phyloP scores from a whole-genome alignment of 2,329 filamentous ascomycete species.

The Geosmithia flava region DNA sequence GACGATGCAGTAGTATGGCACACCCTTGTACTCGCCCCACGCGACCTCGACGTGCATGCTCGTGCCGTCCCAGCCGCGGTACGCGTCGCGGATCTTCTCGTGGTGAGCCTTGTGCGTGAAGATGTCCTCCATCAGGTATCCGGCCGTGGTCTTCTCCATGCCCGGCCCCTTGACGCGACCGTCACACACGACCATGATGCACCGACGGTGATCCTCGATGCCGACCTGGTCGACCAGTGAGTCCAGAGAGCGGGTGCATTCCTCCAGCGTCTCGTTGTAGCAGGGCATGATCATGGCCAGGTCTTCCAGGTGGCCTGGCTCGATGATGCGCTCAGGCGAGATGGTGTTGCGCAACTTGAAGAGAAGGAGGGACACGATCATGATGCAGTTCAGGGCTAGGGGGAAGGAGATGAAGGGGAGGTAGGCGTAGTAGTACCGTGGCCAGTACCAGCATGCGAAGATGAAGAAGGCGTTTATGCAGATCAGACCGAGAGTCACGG shows the following conservation, averaged over 20 bases:
- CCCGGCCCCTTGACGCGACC: slow-evolving; percentile 10
- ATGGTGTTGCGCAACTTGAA: slow-evolving; percentile 7
- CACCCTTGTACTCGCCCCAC: slow-evolving; percentile 22
- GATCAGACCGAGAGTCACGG: slow-evolving; percentile 2
- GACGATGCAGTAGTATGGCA: slow-evolving; percentile 27
- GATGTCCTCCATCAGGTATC: slow-evolving; percentile 26
- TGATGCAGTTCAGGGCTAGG: slow-evolving; percentile 11
- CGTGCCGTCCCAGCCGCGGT: slow-evolving; percentile 23
- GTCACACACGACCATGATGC: slow-evolving; percentile 12
- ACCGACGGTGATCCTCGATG: slow-evolving; percentile 8
- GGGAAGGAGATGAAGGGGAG: slow-evolving; percentile 13
- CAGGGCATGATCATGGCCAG: slow-evolving; percentile 26
- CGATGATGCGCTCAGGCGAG: slow-evolving; percentile 6
- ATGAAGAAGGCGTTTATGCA: slow-evolving; percentile 9
- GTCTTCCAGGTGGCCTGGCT: slow-evolving; percentile 13
- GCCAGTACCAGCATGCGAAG: slow-evolving; percentile 12
- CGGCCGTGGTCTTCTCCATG: slow-evolving; percentile 10
- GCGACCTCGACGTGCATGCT: slow-evolving; percentile 23
- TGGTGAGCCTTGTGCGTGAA: slow-evolving; percentile 12
- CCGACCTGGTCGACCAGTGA: slow-evolving; percentile 10
- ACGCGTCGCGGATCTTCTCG: slow-evolving; percentile 17
- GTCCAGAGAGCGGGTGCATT: slow-evolving; percentile 18
- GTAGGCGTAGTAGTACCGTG: slow-evolving; percentile 10
- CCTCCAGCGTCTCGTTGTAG: slow-evolving; percentile 28
- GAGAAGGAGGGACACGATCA: slow-evolving; percentile 10